Percentiles rank a stretch among this genome's conserved stretches.
phyloP scores from a whole-genome alignment of 805 yeast genomes.

The Ogataea sp. region DNA sequence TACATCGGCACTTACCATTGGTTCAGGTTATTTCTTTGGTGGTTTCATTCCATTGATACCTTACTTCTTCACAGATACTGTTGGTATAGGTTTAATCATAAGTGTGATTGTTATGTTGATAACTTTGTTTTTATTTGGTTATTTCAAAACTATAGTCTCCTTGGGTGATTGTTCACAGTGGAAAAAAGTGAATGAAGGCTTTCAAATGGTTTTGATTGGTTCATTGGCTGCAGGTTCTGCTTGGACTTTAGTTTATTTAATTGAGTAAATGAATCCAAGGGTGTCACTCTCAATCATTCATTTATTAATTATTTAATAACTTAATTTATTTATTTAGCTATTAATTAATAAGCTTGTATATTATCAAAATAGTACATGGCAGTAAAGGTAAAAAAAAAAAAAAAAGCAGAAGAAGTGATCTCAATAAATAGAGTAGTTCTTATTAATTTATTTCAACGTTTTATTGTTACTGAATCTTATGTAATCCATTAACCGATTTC shows the following conservation, averaged over 20 bases:
- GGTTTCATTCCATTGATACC: slow-evolving; percentile 90
- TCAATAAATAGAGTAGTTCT: not conserved
- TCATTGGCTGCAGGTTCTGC: slow-evolving; percentile 98
- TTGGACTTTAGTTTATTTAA: slow-evolving; percentile 78
- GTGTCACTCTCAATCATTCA: no score
- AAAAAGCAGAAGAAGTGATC: not conserved
- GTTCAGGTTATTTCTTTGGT: slow-evolving; percentile 81
- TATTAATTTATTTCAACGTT: no score
- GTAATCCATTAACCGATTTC: no score
- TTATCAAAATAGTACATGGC: no score
- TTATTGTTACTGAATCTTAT: no score
- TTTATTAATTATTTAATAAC: no score
- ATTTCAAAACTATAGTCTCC: slow-evolving; percentile 73
- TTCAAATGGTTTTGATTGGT: slow-evolving; percentile 91
- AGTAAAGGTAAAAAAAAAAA: not conserved
- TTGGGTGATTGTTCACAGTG: slow-evolving; percentile 64
- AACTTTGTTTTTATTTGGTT: slow-evolving; percentile 84
- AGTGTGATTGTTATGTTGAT: slow-evolving; percentile 77
- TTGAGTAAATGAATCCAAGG: no score
- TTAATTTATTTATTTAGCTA: no score
- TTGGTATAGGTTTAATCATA: slow-evolving; percentile 65
- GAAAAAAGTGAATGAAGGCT: slow-evolving; percentile 67
- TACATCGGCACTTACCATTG: slow-evolving; percentile 84
- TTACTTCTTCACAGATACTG: slow-evolving; percentile 74
- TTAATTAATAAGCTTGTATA: no score